Evolutionary conservation across 306 rosid species (phyloP), one percentile per base, ranked within the genome.

Genomic region (Gastrolobium villosum): DNA sequence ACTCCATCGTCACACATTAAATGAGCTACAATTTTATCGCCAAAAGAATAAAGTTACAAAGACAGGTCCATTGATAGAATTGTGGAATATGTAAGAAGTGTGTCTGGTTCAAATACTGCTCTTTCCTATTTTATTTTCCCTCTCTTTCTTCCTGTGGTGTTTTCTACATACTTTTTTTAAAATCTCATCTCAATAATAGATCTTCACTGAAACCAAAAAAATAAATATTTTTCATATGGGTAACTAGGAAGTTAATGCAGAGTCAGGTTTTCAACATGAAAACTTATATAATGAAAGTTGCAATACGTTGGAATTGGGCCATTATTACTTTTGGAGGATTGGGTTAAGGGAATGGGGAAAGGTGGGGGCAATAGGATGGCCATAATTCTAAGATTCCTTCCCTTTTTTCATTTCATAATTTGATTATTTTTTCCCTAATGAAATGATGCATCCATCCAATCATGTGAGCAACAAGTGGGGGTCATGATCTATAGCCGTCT

Each of bases 401-500:
- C 30, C 26, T 45, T 78, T 45, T 78, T 78, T 37, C 20, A 10
- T 39, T 60, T 32, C 46, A 37, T 37, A 10, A 15, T 50, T 46
- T 48, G 45, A 8, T 43, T 20, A 56, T 40, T 10, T 4, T 7
- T 11, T 35, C 8, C 30, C n/a, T 7, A 65, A 64, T 37, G 13
- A 37, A 73, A 45, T 75, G 66, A 75, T 68, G 64, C 72, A 74
- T 75, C 46, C 53, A 74, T 15, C 65, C 28, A 81, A 74, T 36
- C 40, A 59, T 74, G 76, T 65, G 41, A 74, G 13, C 2, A 65
- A 66, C 76, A 74, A 35, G 37, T 46, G 84, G 66, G 72, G 80
- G 77, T 40, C 77, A 67, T 64, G 60, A 14, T 68, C 54, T 67
- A 59, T 32, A 44, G 70, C 53, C 60, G 3, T 45, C 45, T 46